Conservation (phyloP, 352 stramenopile species). For the Phytophthora multivora region DNA sequence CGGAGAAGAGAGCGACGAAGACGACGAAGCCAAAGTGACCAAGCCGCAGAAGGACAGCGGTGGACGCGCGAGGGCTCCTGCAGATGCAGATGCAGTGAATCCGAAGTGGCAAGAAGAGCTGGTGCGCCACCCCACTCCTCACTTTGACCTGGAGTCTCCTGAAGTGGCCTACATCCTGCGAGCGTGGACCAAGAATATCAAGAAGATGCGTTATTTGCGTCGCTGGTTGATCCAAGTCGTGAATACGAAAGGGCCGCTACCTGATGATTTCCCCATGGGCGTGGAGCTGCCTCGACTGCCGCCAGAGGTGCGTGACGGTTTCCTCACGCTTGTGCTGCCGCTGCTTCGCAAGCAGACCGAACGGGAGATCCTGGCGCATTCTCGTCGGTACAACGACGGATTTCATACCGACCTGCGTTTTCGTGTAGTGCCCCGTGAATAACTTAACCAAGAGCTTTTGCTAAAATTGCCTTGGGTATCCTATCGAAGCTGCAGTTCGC, state of each 20-base stretch:
- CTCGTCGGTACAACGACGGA: conserved; percentile 58
- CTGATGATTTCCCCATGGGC: conserved; percentile 59
- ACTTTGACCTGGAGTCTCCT: conserved; percentile 74
- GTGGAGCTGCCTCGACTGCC: conserved; percentile 71
- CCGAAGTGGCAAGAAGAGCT: conserved; percentile 67
- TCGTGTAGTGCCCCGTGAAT: conserved; percentile 52
- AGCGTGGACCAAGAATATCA: conserved; percentile 66
- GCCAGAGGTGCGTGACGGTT: conserved; percentile 77
- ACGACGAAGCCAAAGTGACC: conserved; percentile 20
- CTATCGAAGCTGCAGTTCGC: conserved; percentile 45
- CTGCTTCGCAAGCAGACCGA: conserved; percentile 73
- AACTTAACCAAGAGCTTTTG: conserved; percentile 32
- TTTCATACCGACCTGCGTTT: conserved; percentile 74
- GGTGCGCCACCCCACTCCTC: conserved; percentile 70
- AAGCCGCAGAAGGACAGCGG: conserved; percentile 3
- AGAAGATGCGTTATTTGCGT: conserved; percentile 73
- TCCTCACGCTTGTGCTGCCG: conserved; percentile 80
- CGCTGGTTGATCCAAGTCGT: conserved; percentile 68
- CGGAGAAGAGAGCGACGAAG: conserved; percentile 33
- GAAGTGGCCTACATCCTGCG: conserved; percentile 76
- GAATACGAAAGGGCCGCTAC: conserved; percentile 37
- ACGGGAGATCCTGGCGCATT: conserved; percentile 68
- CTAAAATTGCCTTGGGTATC: background rate
- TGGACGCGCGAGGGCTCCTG: conserved; percentile 21
- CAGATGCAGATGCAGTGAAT: conserved; percentile 8